Conservation (phyloP, 2,329 filamentous ascomycete species). For the Blastomyces gilchristii region DNA sequence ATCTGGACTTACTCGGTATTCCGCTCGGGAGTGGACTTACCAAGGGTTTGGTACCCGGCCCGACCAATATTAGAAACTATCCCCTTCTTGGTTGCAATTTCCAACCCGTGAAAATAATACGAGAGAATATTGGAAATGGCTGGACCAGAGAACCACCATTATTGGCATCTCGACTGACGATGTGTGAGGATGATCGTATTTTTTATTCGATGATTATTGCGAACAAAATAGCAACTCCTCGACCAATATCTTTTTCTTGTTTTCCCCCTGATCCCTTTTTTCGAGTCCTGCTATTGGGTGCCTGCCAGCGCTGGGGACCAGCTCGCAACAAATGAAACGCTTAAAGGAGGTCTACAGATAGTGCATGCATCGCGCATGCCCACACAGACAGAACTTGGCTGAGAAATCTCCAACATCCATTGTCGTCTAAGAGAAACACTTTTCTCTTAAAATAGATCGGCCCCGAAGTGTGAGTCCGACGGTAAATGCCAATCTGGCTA, state of each 20-base stretch:
- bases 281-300: not conserved
- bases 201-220: not conserved
- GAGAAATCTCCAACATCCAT: not conserved
- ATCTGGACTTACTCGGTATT: not conserved
- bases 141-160: not conserved
- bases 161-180: not conserved
- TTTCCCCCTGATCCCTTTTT: not conserved
- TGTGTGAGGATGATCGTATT: not conserved
- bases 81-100: not conserved
- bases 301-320: no score
- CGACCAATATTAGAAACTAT: not conserved
- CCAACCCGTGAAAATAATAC: not conserved
- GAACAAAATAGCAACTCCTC: not conserved
- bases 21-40: not conserved
- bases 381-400: not conserved
- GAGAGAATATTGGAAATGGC: not conserved
- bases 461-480: not conserved
- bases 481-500: not conserved
- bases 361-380: not conserved
- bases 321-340: not conserved
- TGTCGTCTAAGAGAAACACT: not conserved
- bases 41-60: not conserved
- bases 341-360: not conserved
- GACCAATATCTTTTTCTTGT: not conserved
- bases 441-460: not conserved